These are phyloP conservation scores for Apiotrichum gamsii DNA, from an alignment of 1,284 basidiomycete genomes.

Conservation along the genomic window DNA sequence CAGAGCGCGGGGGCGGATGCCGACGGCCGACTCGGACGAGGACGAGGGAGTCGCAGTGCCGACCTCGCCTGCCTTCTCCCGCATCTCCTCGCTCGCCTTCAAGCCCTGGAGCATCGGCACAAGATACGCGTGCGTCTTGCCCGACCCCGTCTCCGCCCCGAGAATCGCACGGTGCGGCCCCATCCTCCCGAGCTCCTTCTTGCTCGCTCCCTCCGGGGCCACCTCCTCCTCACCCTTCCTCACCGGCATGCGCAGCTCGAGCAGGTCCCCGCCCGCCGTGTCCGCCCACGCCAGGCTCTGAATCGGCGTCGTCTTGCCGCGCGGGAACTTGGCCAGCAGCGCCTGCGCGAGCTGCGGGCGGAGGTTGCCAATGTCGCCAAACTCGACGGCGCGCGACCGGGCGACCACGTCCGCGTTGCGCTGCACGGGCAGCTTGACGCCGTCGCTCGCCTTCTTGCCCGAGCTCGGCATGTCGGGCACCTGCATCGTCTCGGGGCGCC, in stretches of 20 bases:
- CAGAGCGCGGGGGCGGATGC: slow-evolving; percentile 59
- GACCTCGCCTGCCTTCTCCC: no score
- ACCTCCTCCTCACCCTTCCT: no score
- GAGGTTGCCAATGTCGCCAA: no score
- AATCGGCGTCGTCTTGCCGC: slow-evolving; percentile 57
- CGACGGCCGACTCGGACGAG: background rate
- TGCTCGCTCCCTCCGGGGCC: no score
- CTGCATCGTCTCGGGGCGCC: no score
- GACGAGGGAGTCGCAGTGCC: background rate
- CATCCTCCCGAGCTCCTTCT: no score
- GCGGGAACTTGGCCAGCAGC: slow-evolving; percentile 54
- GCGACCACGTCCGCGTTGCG: no score
- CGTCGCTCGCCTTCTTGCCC: no score
- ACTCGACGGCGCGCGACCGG: no score
- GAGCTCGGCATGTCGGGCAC: no score
- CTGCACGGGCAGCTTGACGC: no score
- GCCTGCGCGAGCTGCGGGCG: slow-evolving; percentile 57
- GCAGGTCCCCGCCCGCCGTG: no score
- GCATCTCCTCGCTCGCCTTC: slow-evolving; percentile 56
- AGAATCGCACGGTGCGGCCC: slow-evolving; percentile 55
- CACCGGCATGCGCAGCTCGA: slow-evolving; percentile 31
- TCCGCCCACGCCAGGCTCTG: slow-evolving; percentile 61
- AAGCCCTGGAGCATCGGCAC: slow-evolving; percentile 71
- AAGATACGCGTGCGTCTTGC: slow-evolving; percentile 84
- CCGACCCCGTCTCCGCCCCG: slow-evolving; percentile 80